These are phyloP conservation scores for Penicillium hesseltinei DNA, from an alignment of 2,329 filamentous ascomycete genomes.

Conservation along the genomic window DNA sequence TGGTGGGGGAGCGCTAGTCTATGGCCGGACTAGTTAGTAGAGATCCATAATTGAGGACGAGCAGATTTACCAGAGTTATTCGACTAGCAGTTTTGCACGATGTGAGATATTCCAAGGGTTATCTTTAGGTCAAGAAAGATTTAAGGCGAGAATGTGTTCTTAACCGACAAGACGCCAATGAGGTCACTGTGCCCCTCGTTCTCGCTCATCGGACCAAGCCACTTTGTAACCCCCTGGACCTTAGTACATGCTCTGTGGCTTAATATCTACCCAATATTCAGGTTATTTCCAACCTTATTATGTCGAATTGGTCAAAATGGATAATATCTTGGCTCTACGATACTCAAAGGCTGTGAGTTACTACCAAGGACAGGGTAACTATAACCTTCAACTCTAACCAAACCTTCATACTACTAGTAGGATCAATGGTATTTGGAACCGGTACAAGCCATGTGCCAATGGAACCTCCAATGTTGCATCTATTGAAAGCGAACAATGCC, in stretches of 20 bases:
- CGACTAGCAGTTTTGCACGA: not conserved
- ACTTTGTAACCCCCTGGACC: not conserved
- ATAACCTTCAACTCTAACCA: not conserved
- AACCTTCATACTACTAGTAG: not conserved
- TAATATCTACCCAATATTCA: not conserved
- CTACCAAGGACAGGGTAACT: not conserved
- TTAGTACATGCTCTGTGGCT: not conserved
- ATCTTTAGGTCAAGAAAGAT: not conserved
- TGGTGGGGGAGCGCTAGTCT: conserved; percentile 6
- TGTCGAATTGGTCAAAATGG: not conserved
- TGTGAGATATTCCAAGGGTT: not conserved
- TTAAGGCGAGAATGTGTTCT: not conserved
- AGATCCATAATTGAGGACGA: not conserved
- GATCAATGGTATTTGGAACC: not conserved
- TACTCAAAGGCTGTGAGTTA: too few relatives aligned
- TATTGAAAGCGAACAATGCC: not conserved
- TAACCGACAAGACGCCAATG: conserved; percentile 1
- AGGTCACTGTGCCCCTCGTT: conserved; percentile 4
- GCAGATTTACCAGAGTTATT: not conserved
- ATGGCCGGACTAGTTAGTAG: conserved; percentile 2
- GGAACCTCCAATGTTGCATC: not conserved
- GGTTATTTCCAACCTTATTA: not conserved
- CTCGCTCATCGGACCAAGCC: not conserved
- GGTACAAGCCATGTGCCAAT: not conserved
- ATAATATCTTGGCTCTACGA: not conserved